phyloP scores from a whole-genome alignment of 176 grass and related monocot species.

The Otatea glauca region DNA sequence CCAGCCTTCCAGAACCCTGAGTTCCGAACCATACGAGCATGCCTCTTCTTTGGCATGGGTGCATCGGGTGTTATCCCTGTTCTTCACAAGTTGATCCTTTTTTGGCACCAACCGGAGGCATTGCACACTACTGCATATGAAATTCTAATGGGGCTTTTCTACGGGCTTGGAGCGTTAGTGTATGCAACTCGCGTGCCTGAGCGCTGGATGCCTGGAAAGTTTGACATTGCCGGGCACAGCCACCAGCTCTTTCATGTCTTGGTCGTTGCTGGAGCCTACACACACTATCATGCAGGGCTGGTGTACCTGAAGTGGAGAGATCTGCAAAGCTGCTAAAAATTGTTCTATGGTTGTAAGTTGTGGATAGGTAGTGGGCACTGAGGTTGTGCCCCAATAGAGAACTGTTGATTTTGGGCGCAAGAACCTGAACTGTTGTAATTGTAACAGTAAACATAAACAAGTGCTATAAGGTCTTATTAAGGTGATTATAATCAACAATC shows the following conservation, averaged over 20 bases:
- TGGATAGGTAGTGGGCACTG: conserved; percentile 23
- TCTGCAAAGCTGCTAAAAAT: conserved; percentile 66
- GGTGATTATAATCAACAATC: not conserved
- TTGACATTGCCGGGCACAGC: conserved; percentile 88
- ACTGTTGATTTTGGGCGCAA: conserved; percentile 9
- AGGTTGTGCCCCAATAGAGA: not conserved
- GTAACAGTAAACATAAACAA: conserved; percentile 24
- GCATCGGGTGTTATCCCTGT: conserved; percentile 82
- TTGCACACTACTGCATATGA: conserved; percentile 83
- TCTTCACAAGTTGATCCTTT: conserved; percentile 72
- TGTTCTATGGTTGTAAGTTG: not conserved
- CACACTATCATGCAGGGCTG: conserved; percentile 77
- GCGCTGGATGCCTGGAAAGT: conserved; percentile 95
- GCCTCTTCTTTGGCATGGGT: conserved; percentile 90
- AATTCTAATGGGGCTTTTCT: conserved; percentile 83
- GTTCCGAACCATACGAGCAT: conserved; percentile 69
- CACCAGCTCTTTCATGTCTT: conserved; percentile 90
- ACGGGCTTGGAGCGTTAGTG: conserved; percentile 76
- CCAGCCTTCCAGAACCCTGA: conserved; percentile 82
- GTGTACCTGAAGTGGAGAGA: conserved; percentile 92
- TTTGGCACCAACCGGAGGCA: conserved; percentile 74
- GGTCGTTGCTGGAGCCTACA: conserved; percentile 84
- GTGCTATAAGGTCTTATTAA: not conserved
- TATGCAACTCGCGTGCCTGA: conserved; percentile 84
- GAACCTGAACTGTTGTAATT: conserved; percentile 28